Conservation (phyloP, 345 rosid genomes). For the Gossypium mustelinum region DNA sequence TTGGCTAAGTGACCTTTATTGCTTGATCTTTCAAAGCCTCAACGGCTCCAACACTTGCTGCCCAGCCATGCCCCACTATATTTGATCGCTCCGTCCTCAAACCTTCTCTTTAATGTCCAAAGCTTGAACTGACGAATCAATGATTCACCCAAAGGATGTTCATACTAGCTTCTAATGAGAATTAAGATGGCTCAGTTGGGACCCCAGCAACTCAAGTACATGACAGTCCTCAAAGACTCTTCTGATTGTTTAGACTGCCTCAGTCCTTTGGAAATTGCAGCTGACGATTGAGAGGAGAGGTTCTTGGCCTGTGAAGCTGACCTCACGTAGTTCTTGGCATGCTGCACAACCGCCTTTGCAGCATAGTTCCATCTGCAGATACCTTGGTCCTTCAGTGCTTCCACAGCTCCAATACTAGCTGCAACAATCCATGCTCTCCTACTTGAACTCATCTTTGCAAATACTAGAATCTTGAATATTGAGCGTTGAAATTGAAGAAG, state of each 20-base stretch:
- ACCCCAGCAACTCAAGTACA: slow-evolving; percentile 58
- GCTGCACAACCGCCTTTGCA: slow-evolving; percentile 37
- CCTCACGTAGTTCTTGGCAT: slow-evolving; percentile 34
- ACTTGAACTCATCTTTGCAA: slow-evolving; percentile 33
- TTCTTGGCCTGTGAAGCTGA: slow-evolving; percentile 40
- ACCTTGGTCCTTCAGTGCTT: slow-evolving; percentile 59
- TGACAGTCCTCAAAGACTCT: slow-evolving; percentile 39
- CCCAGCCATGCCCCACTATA: slow-evolving; percentile 46
- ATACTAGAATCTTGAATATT: background rate
- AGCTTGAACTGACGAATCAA: no score
- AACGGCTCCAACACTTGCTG: slow-evolving; percentile 46
- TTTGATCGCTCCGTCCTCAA: slow-evolving; percentile 4
- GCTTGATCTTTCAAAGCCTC: slow-evolving; percentile 60
- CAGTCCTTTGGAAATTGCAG: slow-evolving; percentile 2
- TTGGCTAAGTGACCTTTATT: slow-evolving; percentile 35
- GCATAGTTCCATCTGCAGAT: slow-evolving; percentile 54
- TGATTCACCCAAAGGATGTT: background rate
- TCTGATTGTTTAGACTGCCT: slow-evolving; percentile 29
- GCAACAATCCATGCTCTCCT: slow-evolving; percentile 53
- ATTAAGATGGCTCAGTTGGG: slow-evolving; percentile 20
- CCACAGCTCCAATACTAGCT: slow-evolving; percentile 50
- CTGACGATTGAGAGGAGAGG: slow-evolving; percentile 38
- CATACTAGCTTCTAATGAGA: no score
- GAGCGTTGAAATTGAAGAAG: background rate
- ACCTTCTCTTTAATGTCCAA: no score